Percentiles rank a stretch among this genome's conserved stretches.
phyloP scores from a whole-genome alignment of 176 grass and related monocot species.

The Dendrocalamus sinicus region DNA sequence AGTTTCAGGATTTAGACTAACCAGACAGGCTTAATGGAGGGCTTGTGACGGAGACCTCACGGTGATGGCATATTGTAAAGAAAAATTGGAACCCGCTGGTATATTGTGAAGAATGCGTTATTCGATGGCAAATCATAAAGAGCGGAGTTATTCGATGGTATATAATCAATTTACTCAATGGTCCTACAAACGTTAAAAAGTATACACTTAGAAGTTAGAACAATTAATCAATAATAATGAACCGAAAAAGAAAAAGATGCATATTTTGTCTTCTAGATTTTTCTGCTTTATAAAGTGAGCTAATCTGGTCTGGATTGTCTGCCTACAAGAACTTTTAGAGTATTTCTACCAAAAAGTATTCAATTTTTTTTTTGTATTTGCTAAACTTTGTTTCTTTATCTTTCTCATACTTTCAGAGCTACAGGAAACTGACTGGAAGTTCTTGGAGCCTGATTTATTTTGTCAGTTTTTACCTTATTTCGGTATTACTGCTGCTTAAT shows the following conservation, averaged over 20 bases:
- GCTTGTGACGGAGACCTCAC: too few species aligned
- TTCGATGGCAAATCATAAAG: too few species aligned
- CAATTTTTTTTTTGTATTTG: slow-evolving; percentile 19
- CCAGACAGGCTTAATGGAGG: too few species aligned
- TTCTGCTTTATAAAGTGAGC: slow-evolving; percentile 4
- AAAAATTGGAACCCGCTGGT: too few species aligned
- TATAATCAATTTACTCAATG: not conserved
- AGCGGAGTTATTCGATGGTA: too few species aligned
- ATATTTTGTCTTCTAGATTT: not conserved
- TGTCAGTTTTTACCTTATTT: slow-evolving; percentile 95
- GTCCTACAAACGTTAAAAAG: not conserved
- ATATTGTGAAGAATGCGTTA: too few species aligned
- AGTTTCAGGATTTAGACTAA: too few species aligned
- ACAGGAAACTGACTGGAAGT: slow-evolving; percentile 84
- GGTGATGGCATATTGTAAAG: too few species aligned
- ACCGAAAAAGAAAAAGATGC: not conserved
- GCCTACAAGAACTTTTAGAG: not conserved
- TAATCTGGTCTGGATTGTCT: not conserved
- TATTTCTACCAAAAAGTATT: slow-evolving; percentile 25
- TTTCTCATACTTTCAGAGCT: slow-evolving; percentile 70
- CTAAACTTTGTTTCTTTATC: slow-evolving; percentile 33
- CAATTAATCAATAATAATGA: not conserved
- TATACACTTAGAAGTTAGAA: not conserved
- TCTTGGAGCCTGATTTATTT: slow-evolving; percentile 92
- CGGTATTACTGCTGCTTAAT: slow-evolving; percentile 90